These are phyloP conservation scores for Globisporangium canariense DNA, from an alignment of 352 stramenopile genomes.

Conservation along the genomic window DNA sequence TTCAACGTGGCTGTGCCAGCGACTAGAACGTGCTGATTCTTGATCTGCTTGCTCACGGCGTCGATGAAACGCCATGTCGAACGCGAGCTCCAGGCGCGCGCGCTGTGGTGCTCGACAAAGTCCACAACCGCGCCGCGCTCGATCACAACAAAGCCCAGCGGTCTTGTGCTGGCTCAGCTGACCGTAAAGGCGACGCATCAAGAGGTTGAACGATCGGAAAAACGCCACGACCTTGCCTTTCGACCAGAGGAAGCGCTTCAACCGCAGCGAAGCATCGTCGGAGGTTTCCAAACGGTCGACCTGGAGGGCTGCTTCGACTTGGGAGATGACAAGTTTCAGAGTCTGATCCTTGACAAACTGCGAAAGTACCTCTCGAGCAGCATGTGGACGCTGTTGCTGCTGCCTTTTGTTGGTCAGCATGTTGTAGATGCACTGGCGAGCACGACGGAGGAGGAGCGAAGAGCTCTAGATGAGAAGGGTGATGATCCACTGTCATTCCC, in stretches of 20 bases:
- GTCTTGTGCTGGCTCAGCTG: slow-evolving; percentile 16
- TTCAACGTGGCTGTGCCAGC: not conserved
- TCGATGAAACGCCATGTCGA: slow-evolving; percentile 24
- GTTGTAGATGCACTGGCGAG: not conserved
- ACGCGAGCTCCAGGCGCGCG: slow-evolving; percentile 21
- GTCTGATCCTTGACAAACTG: slow-evolving; percentile 2
- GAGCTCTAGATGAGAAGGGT: too few relatives aligned
- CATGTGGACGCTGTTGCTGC: not conserved
- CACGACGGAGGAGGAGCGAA: too few relatives aligned
- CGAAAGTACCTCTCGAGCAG: not conserved
- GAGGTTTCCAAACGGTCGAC: not conserved
- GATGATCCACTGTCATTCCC: too few relatives aligned
- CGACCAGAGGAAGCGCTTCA: slow-evolving; percentile 19
- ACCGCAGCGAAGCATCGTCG: not conserved
- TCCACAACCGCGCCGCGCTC: slow-evolving; percentile 20
- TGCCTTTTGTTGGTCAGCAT: not conserved
- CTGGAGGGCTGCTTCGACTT: not conserved
- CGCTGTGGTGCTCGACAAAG: slow-evolving; percentile 25
- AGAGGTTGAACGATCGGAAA: slow-evolving; percentile 30
- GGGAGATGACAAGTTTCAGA: not conserved
- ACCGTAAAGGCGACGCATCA: slow-evolving; percentile 21
- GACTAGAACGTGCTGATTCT: slow-evolving; percentile 10
- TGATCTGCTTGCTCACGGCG: slow-evolving; percentile 23
- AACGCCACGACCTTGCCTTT: slow-evolving; percentile 19
- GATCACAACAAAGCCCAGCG: slow-evolving; percentile 21